phyloP scores from a whole-genome alignment of 1,284 basidiomycete species.

The Neolentinus lepideus region DNA sequence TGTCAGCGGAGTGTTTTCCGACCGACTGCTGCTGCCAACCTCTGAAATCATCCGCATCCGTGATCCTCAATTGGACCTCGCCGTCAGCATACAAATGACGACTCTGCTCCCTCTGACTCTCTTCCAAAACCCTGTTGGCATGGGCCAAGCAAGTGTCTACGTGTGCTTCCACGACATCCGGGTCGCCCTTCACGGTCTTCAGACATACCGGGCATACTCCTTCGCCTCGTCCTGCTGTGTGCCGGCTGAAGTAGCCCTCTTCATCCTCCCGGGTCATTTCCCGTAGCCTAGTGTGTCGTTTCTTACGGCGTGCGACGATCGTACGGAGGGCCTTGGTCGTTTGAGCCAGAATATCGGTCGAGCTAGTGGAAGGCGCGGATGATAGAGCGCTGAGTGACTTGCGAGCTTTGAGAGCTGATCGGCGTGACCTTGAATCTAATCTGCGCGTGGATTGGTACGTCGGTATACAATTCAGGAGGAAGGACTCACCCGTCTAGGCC shows the following conservation, averaged over 20 bases:
- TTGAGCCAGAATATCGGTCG: constrained; percentile 29
- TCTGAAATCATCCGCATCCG: constrained; percentile 19
- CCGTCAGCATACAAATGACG: constrained; percentile 33
- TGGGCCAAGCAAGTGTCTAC: constrained; percentile 68
- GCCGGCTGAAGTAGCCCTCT: background rate
- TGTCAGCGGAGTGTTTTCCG: constrained; percentile 27
- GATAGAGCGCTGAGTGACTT: constrained; percentile 34
- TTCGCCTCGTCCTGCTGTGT: constrained; percentile 13
- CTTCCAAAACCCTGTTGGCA: constrained; percentile 13
- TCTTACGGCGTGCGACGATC: constrained; percentile 58
- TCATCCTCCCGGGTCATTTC: constrained; percentile 59
- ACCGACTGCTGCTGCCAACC: constrained; percentile 3
- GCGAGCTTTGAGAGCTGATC: constrained; percentile 61
- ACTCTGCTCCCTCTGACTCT: constrained; percentile 28
- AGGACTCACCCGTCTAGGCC: constrained; percentile 40
- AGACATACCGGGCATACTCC: constrained; percentile 61
- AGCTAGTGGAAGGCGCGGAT: constrained; percentile 19
- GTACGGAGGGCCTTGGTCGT: constrained; percentile 46
- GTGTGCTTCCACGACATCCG: constrained; percentile 68
- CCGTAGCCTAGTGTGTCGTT: constrained; percentile 52
- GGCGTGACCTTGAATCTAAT: constrained; percentile 34
- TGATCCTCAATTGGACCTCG: constrained; percentile 21
- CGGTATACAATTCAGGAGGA: constrained; percentile 5
- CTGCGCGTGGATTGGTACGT: constrained; percentile 20
- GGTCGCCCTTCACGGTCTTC: constrained; percentile 48